These are phyloP conservation scores for Melaleuca quinquenervia DNA, from an alignment of 345 rosid genomes.

Conservation along the genomic window DNA sequence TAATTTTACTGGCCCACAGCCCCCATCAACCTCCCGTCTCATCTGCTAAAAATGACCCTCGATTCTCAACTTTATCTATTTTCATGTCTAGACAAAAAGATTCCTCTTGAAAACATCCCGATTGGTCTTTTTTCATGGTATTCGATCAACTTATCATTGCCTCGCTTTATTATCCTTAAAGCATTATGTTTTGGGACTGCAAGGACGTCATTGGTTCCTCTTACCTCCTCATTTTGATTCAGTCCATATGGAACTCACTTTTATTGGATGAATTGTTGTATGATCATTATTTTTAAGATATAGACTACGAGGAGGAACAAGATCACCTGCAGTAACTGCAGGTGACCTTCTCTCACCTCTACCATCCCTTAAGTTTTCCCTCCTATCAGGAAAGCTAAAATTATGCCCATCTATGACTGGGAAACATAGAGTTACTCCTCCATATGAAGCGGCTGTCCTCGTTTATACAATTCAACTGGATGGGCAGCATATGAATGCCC, in stretches of 20 bases:
- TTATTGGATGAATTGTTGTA: neutral
- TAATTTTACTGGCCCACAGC: neutral
- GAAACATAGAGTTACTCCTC: neutral
- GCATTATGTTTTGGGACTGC: neutral
- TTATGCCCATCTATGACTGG: neutral
- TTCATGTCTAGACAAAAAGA: neutral
- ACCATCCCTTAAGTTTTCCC: too few relatives aligned
- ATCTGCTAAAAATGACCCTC: too few relatives aligned
- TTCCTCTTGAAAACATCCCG: too few relatives aligned
- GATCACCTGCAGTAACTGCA: too few relatives aligned
- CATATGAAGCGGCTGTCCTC: neutral
- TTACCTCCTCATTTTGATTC: neutral
- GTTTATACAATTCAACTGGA: neutral
- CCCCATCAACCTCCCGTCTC: neutral
- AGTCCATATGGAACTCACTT: neutral
- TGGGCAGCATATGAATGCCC: neutral
- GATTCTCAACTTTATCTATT: too few relatives aligned
- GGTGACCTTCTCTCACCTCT: too few relatives aligned
- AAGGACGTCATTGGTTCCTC: neutral
- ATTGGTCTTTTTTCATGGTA: neutral
- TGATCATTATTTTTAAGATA: neutral
- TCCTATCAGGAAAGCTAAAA: neutral
- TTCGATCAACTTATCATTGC: neutral
- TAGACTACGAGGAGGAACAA: too few relatives aligned
- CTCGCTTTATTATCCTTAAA: neutral